Base-by-base conservation (phyloP, 1,139 yeast species). In the Candida sp. region DNA sequence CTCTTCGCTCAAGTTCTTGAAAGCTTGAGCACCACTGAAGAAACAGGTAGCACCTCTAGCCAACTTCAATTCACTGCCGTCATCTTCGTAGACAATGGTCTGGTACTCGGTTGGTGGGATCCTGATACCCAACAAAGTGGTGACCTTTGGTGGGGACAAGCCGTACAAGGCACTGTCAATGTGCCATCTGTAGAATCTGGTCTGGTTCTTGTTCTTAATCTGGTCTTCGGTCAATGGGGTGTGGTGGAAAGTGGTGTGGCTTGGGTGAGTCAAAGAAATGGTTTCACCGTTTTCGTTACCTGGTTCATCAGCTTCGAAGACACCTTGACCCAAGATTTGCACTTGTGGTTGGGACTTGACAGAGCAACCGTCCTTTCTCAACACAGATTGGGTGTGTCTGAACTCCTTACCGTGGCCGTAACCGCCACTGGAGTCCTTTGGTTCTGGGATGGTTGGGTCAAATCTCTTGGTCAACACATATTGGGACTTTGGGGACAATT, bases 141-240 rank as follows among this genome's bases (percentile, higher is more conserved):
- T 90, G 45, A 87, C 90, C 58, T 87, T 80, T 32, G 97, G 97
- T 30, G 97, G 96, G 7, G 93, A 84, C 60, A 90, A 78, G 35
- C 83, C 96, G 62, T 90, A 90, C 47, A 90, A 79, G 5, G 97
- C 97, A 44, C 94, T 87, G 69, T 90, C 97, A 59, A 90, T 89
- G 70, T 90, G 97, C 97, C 97, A 90, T 72, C 97, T 83, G 80
- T 90, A 90, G 67, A 86, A 90, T 58, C 96, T 79, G 1, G 97
- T 90, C 67, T 80, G 80, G 50, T 85, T 83, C 31, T 81, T 74
- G 3, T 79, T 78, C 49, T 73, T 75, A 60, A 88, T 83, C 56
- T 88, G 84, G 31, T 81, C 80, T 31, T 80, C 78, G n/a, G 85
- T 74, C 56, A 90, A 78, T 1, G 85, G 79, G 22, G 78, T 72